Evolutionary conservation across 139 green algal species (phyloP).

Genomic region (Micromonas pusilla): DNA sequence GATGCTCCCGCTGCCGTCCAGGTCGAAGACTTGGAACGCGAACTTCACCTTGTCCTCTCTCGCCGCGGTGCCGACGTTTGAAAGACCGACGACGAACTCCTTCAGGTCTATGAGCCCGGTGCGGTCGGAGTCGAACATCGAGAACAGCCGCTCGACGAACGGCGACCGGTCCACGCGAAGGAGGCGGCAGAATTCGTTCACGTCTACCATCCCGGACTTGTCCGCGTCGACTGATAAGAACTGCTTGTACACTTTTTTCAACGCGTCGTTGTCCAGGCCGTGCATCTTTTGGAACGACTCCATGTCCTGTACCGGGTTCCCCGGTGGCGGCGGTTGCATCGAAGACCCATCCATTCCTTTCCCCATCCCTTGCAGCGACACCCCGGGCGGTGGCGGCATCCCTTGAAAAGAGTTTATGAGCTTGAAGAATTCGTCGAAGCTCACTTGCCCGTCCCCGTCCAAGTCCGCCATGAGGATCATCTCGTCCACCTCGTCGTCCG

Average conservation of each 20-base stretch:
- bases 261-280: slow-evolving; percentile 7
- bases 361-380: background rate
- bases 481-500: slow-evolving; percentile 35
- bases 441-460: slow-evolving; percentile 29
- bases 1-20: slow-evolving; percentile 24
- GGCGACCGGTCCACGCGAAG: slow-evolving; percentile 19
- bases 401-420: slow-evolving; percentile 4
- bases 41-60: slow-evolving; percentile 31
- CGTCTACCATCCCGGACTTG: slow-evolving; percentile 14
- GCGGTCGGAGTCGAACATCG: slow-evolving; percentile 30
- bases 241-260: slow-evolving; percentile 27
- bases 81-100: slow-evolving; percentile 29
- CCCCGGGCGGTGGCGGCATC: background rate
- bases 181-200: slow-evolving; percentile 28
- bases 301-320: slow-evolving; percentile 17
- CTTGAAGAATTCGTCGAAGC: slow-evolving; percentile 28
- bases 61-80: slow-evolving; percentile 18
- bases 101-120: slow-evolving; percentile 27
- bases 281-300: slow-evolving; percentile 24
- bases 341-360: background rate
- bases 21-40: slow-evolving; percentile 27
- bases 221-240: slow-evolving; percentile 20
- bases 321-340: background rate
- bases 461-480: slow-evolving; percentile 36
- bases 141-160: slow-evolving; percentile 28